Base-by-base conservation (phyloP, 352 stramenopile genomes). In the Globisporangium canariense region DNA sequence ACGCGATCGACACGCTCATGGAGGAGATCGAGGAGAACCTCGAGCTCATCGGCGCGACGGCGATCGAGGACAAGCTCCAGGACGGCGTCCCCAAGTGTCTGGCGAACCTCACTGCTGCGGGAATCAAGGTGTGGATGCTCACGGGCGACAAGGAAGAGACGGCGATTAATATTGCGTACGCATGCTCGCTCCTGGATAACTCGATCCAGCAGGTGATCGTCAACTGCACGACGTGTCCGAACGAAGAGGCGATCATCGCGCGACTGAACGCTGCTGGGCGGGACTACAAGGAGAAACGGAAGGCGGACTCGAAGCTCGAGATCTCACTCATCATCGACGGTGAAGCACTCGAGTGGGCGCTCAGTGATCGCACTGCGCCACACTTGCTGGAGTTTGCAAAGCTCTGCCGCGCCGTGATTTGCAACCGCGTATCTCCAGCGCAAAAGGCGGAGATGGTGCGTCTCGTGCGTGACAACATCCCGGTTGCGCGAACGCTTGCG, bases 1-100 rank as follows among this genome's bases (percentile, higher is more conserved):
- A 93, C 63, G 71, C 73, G 9, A 90, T 91, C 32, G 80, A 91
- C 58, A 77, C 85, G 22, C 59, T 93, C 4, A 91, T 91, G 79
- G 82, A 92, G 62, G 76, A 94, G 62, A 89, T 97, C 8, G 89
- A 97, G 64, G 70, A 73, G 41, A 74, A 88, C 32, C 62, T 97
- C 13, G 79, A 90, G 57, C 68, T 98, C 13, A 80, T 98, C 49
- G 92, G 92, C 11, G 87, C 86, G 0, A 97, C 92, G 4, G 92
- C 89, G 13, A 98, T 98, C 54, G 92, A 98, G 68, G 92, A 98
- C 75, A 95, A 94, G 49, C 75, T 98, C 0, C 92, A 98, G 64
- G 88, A 96, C 30, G 86, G 89, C 4, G 95, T 98, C 0, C 85
- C 91, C 1, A 77, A 94, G 47, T 91, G 82, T 43, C 76, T 98